phyloP scores from a whole-genome alignment of 106 monocot genomes.

The Alisma plantagoaquatica region DNA sequence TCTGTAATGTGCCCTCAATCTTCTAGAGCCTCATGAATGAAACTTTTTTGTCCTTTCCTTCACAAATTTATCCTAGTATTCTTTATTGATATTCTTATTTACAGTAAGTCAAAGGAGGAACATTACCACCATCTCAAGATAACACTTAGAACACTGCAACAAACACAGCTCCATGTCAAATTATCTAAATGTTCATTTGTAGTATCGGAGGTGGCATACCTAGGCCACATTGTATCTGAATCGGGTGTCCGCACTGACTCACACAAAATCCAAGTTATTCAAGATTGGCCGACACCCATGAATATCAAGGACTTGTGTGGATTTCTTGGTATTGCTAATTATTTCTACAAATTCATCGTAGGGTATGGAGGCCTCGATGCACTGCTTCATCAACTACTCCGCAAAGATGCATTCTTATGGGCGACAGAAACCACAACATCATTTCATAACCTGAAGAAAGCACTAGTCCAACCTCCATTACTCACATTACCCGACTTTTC shows the following conservation, averaged over 20 bases:
- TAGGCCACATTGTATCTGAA: background rate
- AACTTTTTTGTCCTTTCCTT: background rate
- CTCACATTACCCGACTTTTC: background rate
- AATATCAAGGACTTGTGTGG: background rate
- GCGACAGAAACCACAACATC: background rate
- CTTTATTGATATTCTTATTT: slow-evolving; percentile 1
- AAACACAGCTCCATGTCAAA: background rate
- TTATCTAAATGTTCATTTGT: background rate
- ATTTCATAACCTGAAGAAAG: background rate
- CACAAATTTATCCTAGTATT: background rate
- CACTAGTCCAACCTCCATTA: background rate
- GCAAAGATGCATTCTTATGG: slow-evolving; percentile 1
- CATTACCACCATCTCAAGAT: background rate
- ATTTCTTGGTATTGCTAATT: slow-evolving; percentile 2
- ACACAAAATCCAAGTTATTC: background rate
- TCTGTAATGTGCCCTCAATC: background rate
- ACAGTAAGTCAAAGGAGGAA: background rate
- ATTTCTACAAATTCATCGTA: background rate
- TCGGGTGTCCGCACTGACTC: background rate
- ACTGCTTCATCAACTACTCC: background rate
- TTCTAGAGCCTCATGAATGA: background rate
- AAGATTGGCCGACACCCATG: background rate
- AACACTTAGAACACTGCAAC: background rate
- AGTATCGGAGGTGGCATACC: background rate
- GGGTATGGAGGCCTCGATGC: background rate